Evolutionary conservation across 2,329 filamentous ascomycete genomes (phyloP), one percentile per base, ranked within the genome.

Genomic region (Hymenoscyphus fraxineus): DNA sequence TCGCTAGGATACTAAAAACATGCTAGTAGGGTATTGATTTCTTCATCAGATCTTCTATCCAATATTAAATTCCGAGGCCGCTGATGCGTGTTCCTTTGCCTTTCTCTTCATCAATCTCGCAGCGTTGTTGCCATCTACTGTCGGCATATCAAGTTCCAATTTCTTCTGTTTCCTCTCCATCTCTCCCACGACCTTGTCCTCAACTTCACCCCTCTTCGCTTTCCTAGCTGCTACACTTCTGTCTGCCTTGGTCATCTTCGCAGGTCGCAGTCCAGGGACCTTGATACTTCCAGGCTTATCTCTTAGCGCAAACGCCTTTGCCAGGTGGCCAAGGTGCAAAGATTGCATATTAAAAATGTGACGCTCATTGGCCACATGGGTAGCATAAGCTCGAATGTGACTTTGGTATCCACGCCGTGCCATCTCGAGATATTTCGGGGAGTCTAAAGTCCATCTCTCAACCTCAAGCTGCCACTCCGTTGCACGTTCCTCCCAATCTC

Each of bases 301-400:
- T 68, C 96, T 84, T 69, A 99, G 79, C 1, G 88, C 95, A 75
- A 96, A 99, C 32, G 90, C 92, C 81, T 99, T 99, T 7, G 94
- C 94, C 69, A 95, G 81, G 80, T 99, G 95, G 2, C 95, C 95
- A 7, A 98, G 80, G 76, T 99, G 95, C 58, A 99, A 80, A 73
- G 91, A 86, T 66, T 92, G 93, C 77, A 97, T 96, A 76, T 98
- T 91, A 76, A 99, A 99, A 75, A 90, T 93, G 61, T 82, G 81
- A 61, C 95, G 85, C 79, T 99, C 95, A 55, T 89, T 88, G 38
- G 91, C 88, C 35, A 94, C 86, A 77, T 99, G 95, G 0, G 95
- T 99, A 2, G 95, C 93, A 76, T 99, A 99, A 0, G 95, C 95
- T 62, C 95, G 85, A 62, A 99, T 89, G 73, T 98, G 93, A 60